Base-by-base conservation (phyloP, 768 basidiomycete species). In the Xerocomus spinulosus region DNA sequence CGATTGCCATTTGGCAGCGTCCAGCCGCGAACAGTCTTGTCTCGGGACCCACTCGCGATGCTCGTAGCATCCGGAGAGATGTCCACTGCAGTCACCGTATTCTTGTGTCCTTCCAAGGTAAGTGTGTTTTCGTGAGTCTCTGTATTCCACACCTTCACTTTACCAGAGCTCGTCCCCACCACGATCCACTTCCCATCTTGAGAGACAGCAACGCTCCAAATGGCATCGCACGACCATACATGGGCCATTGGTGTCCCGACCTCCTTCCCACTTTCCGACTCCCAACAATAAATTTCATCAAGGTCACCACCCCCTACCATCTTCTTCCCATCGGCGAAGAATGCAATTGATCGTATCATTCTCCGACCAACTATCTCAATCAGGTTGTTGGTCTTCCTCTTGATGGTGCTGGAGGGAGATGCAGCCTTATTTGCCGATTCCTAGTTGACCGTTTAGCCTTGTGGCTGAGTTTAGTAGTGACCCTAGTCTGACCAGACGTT, bases 1-100 rank as follows among this genome's bases (percentile, higher is more conserved):
- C 36, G 30, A 17, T 48, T 20, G 9, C 57, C 35, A 28, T 48
- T 44, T 3, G 6, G 15, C 21, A 58, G 15, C 9, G 38, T 40
- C 46, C 30, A 47, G 5, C 40, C 13, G 9, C 37, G 23, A 14
- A 10, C 23, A 8, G 37, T 33, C 10, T 4, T 4, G 30, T 47
- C 24, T 9, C 23, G 2, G 3, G 28, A 29, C 23, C 38, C 57
- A 6, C 42, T 42, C 13, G 37, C 50, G 9, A 58, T 37, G 6
- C 24, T 45, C 2, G 48, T 55, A 24, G 33, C 45, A n/a, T 58
- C 53, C 5, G 48, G 48, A 0, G 57, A 58, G 9, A 55, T 20
- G 25, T 59, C 57, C 9, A 55, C 9, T 3, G 40, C 14, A 2
- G 23, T 5, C 2, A 49, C 33, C 21, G 29, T 4, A 28, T 6